Base-by-base conservation (phyloP, 306 rosid genomes). In the Glycine soja region DNA sequence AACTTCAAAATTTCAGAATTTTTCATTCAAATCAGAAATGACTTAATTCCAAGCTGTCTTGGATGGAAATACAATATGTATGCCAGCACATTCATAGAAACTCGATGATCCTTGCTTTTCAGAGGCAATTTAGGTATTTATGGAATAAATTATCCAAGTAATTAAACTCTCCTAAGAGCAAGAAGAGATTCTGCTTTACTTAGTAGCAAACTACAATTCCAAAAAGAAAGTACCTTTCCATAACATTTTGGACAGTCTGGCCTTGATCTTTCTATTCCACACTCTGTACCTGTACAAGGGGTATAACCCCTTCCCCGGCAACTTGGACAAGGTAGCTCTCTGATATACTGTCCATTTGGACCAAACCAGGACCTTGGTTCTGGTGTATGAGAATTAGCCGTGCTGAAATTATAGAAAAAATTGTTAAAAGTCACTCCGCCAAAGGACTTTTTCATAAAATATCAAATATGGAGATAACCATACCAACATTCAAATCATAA, bases 291-390 rank as follows among this genome's bases (percentile, higher is more conserved):
- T 12, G 93, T 81, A 82, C 98, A 95, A n/a, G 97, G 95, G 50
- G 97, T 86, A 80, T 95, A 95, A 14, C 99, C 99, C 84, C 99
- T 89, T 10, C 95, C 99, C 74, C 99, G 89, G 83, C 97, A 95
- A 89, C 94, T 93, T 6, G 97, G 97, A 83, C 99, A 95, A 18
- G 99, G 99, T 36, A 95, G 84, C 88, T 95, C 99, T 78, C 85
- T 91, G 61, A 95, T 95, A 81, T 95, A 95, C 90, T 87, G 95
- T 53, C 97, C 99, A 70, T 71, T 93, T 75, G 97, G 97, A 76
- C 97, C 99, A 80, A 93, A 86, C 97, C 99, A 95, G 3, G 97
- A 91, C 81, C 90, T 86, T 32, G 90, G 91, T 66, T 90, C 89
- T 40, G 87, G 85, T 10, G 79, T 30, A 50, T 81, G 85, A 24